Conservation (phyloP, 2,329 filamentous ascomycete genomes). For the Ophiobolus disseminans region DNA sequence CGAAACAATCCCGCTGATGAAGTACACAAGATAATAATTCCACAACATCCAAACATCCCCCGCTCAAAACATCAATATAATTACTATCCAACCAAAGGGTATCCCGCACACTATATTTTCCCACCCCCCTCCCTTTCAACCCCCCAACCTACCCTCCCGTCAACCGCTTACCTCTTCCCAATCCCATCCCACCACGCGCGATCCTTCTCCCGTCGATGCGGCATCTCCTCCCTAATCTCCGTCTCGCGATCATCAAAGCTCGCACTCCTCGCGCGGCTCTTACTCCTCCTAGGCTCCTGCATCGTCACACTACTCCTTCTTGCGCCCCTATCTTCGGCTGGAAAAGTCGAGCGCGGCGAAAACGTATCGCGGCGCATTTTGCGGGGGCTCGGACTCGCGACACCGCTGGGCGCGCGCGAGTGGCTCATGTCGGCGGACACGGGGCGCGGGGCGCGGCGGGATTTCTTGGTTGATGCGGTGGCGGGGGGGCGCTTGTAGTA, state of each 20-base stretch:
- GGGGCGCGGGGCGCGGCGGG: constrained; percentile 18
- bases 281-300: constrained; percentile 22
- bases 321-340: constrained; percentile 17
- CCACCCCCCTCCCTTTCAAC: not conserved
- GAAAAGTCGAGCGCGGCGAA: constrained; percentile 30
- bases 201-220: constrained; percentile 42
- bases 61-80: too few relatives aligned
- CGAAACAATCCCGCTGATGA: too few relatives aligned
- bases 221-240: constrained; percentile 42
- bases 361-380: constrained; percentile 24
- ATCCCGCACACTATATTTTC: not conserved
- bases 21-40: too few relatives aligned
- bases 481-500: constrained; percentile 48
- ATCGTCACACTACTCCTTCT: constrained; percentile 17
- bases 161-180: constrained; percentile 19
- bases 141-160: not conserved
- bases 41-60: too few relatives aligned
- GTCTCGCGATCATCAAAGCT: constrained; percentile 41
- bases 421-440: constrained; percentile 22
- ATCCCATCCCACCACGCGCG: constrained; percentile 46
- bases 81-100: constrained; percentile 1
- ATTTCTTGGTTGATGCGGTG: constrained; percentile 26
- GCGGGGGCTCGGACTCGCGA: constrained; percentile 8
- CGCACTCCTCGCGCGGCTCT: constrained; percentile 29
- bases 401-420: constrained; percentile 10